Percentiles rank a stretch among this genome's conserved stretches.
These are phyloP conservation scores for Diaporthe caulivora DNA, from an alignment of 2,329 filamentous ascomycete species.

Conservation along the genomic window DNA sequence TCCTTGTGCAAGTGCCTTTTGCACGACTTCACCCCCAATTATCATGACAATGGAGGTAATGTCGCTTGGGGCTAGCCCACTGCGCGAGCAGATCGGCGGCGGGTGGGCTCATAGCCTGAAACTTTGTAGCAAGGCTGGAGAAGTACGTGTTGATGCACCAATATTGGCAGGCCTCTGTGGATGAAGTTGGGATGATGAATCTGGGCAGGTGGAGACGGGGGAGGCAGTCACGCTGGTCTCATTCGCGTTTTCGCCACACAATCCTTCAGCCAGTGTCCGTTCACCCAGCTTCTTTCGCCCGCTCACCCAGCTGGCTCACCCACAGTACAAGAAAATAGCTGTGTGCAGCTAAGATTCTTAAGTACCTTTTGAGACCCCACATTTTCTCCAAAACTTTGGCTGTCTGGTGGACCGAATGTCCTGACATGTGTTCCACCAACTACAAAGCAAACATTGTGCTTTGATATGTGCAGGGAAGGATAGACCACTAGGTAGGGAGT, in stretches of 20 bases:
- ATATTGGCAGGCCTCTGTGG: neutral
- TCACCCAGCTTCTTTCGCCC: too few relatives aligned
- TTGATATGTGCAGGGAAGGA: too few relatives aligned
- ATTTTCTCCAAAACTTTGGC: too few relatives aligned
- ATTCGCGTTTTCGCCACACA: neutral
- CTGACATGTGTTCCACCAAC: too few relatives aligned
- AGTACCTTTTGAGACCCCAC: too few relatives aligned
- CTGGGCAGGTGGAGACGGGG: neutral
- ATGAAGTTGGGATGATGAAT: neutral
- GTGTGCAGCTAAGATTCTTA: too few relatives aligned
- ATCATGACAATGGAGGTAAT: constrained; percentile 41
- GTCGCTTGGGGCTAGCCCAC: constrained; percentile 41
- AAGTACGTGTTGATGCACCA: neutral
- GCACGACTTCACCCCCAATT: constrained; percentile 42
- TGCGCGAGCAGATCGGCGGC: constrained; percentile 13
- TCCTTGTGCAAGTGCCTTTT: constrained; percentile 41
- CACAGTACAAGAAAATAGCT: too few relatives aligned
- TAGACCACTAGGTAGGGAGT: too few relatives aligned
- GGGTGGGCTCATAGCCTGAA: neutral
- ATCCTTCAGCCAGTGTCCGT: too few relatives aligned
- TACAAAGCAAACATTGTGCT: too few relatives aligned
- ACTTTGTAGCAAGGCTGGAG: neutral
- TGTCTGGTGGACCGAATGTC: too few relatives aligned
- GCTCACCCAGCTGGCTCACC: too few relatives aligned
- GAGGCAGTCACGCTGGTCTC: neutral